Base-by-base conservation (phyloP, 164 flowering plant species). In the Vitis amurensis region DNA sequence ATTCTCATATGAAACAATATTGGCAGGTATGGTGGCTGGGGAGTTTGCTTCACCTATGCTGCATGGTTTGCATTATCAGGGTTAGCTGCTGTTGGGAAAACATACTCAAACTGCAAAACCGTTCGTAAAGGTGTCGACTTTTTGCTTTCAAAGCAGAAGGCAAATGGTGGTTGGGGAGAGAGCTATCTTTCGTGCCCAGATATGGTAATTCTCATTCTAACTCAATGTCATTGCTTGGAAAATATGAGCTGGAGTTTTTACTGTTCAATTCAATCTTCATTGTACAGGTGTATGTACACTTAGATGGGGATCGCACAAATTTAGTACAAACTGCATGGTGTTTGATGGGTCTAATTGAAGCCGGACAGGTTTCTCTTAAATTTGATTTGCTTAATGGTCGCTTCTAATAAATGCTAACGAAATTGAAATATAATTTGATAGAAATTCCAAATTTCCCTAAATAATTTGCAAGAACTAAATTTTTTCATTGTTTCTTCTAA, bases 131-230 rank as follows among this genome's bases (percentile, higher is more conserved):
- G 74, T 16, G 81, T 76, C 56, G 59, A 80, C 0, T 87, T 85
- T 71, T 71, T 82, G 53, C 76, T 87, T 8, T 56, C 66, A 8
- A 74, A 59, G n/a, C 87, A 87, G 62, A 66, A 27, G 14, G 78
- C 70, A 8, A 67, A 78, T 52, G 90, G 86, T 19, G 88, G 90
- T 8, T 87, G 88, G 90, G 90, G 88, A 52, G 90, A 87, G 81
- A 75, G 83, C 75, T 82, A 77, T 9, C 72, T 70, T 3, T 87
- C 90, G 8, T 83, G 90, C 72, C 85, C 84, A 30, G 57, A 69
- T 27, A 80, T 72, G 88, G 89, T 86, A 70, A 56, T 44, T 48
- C 2, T 13, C 57, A 5, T 29, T 1, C 31, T 31, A 6, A 6
- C 44, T 31, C 44, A 3, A 31, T 31, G 44, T 1, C 6, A 31